Conservation (phyloP, 768 basidiomycete genomes). For the Mycena indigotica region DNA sequence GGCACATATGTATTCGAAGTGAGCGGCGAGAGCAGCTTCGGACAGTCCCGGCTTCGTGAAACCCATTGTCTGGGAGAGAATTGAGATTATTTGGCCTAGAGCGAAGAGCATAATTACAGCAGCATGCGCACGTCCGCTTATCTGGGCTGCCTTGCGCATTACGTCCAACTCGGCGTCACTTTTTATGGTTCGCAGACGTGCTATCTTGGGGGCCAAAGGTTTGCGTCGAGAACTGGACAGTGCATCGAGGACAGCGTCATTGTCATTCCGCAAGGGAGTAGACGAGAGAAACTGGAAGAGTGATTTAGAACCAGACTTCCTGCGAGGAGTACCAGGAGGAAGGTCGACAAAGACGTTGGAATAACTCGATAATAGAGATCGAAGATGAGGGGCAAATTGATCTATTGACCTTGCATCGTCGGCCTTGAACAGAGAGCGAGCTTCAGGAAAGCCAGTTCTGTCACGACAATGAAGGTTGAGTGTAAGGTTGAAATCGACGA, state of each 20-base stretch:
- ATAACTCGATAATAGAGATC: constrained; percentile 50
- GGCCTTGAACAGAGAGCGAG: constrained; percentile 69
- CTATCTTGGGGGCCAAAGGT: constrained; percentile 69
- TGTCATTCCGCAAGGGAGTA: constrained; percentile 42
- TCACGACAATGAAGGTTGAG: too few species aligned
- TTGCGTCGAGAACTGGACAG: constrained; percentile 47
- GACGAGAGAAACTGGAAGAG: constrained; percentile 55
- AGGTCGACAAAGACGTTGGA: constrained; percentile 58
- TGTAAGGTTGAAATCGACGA: constrained; percentile 4
- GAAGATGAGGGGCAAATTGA: constrained; percentile 59
- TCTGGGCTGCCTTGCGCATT: constrained; percentile 84
- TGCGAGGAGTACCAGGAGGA: constrained; percentile 29
- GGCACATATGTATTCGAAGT: constrained; percentile 88
- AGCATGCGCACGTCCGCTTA: constrained; percentile 84
- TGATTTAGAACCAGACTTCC: constrained; percentile 50
- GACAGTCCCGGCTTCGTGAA: constrained; percentile 60
- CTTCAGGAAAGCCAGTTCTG: constrained; percentile 69
- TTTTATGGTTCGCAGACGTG: constrained; percentile 75
- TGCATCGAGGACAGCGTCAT: constrained; percentile 57
- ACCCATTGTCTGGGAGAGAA: constrained; percentile 73
- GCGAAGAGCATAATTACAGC: constrained; percentile 50
- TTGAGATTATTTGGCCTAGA: neutral
- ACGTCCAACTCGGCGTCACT: constrained; percentile 72
- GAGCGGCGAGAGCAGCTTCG: constrained; percentile 69
- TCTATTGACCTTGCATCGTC: constrained; percentile 69